Percentiles rank a stretch among this genome's conserved stretches.
Evolutionary conservation across 2,329 filamentous ascomycete species (phyloP).

Genomic region (Ascochyta clinopodiicola): DNA sequence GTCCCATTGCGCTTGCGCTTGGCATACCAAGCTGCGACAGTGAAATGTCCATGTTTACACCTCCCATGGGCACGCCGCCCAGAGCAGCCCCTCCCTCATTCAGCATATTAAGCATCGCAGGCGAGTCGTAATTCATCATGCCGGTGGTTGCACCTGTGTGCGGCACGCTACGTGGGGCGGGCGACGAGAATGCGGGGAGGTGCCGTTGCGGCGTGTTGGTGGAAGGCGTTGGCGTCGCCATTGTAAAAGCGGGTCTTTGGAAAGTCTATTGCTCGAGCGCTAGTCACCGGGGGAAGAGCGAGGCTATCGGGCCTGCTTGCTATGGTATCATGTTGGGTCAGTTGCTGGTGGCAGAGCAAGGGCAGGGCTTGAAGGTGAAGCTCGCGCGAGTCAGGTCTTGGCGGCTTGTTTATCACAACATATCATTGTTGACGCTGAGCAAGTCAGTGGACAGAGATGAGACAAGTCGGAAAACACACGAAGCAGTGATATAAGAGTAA

Average conservation of each 20-base stretch:
- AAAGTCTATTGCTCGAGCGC: not conserved
- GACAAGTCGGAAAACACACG: not conserved
- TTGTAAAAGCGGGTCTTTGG: conserved; percentile 10
- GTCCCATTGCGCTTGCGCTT: conserved; percentile 46
- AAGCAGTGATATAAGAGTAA: not conserved
- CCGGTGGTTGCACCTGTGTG: conserved; percentile 42
- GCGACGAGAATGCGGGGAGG: conserved; percentile 48
- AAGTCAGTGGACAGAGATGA: not conserved
- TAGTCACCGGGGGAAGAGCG: conserved; percentile 2
- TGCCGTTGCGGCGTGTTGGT: conserved; percentile 48
- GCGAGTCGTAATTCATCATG: conserved; percentile 51
- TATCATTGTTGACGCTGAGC: not conserved
- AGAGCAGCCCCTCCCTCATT: conserved; percentile 49
- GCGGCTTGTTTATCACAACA: conserved; percentile 8
- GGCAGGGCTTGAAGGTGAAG: conserved; percentile 9
- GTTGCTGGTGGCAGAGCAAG: conserved; percentile 4
- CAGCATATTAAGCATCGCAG: conserved; percentile 52
- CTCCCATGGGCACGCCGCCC: conserved; percentile 48
- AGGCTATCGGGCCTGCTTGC: not conserved
- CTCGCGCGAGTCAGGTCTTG: conserved; percentile 35
- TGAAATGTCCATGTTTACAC: conserved; percentile 46
- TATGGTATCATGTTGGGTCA: conserved; percentile 17
- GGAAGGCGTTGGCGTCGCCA: conserved; percentile 49
- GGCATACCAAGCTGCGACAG: conserved; percentile 52
- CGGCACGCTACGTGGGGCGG: conserved; percentile 53